Conservation (phyloP, 331 rosid species). For the Malus hybrid region DNA sequence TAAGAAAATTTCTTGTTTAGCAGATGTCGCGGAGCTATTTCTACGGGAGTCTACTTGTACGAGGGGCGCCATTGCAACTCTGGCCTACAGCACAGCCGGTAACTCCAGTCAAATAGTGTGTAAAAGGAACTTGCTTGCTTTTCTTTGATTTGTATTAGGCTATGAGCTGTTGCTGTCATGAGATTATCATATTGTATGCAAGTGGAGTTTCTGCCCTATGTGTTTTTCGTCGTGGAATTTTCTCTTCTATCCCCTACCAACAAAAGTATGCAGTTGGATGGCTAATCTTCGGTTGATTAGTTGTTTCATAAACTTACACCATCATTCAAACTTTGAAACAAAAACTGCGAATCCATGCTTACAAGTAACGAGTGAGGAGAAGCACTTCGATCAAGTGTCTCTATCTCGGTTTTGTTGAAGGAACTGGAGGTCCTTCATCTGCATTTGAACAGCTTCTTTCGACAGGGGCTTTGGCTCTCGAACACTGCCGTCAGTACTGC, state of each 20-base stretch:
- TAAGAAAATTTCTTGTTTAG: neutral
- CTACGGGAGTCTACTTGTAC: neutral
- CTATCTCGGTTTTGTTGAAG: constrained; percentile 59
- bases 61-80: neutral
- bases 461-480: constrained; percentile 47
- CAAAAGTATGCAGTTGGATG: neutral
- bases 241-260: neutral
- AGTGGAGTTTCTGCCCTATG: neutral
- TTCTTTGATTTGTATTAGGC: neutral
- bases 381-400: neutral
- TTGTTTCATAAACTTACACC: neutral
- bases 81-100: neutral
- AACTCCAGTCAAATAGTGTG: neutral
- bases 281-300: neutral
- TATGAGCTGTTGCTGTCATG: neutral
- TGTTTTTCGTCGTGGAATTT: neutral
- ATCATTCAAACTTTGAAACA: too few species aligned
- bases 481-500: constrained; percentile 28
- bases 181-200: neutral
- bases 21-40: neutral
- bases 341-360: neutral
- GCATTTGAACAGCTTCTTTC: constrained; percentile 75
- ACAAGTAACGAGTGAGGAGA: neutral
- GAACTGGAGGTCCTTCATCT: constrained; percentile 94
- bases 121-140: neutral